Percentiles rank a stretch among this genome's conserved stretches.
phyloP scores from a whole-genome alignment of 2,329 filamentous ascomycete genomes.

The Pseudocercospora cruenta region DNA sequence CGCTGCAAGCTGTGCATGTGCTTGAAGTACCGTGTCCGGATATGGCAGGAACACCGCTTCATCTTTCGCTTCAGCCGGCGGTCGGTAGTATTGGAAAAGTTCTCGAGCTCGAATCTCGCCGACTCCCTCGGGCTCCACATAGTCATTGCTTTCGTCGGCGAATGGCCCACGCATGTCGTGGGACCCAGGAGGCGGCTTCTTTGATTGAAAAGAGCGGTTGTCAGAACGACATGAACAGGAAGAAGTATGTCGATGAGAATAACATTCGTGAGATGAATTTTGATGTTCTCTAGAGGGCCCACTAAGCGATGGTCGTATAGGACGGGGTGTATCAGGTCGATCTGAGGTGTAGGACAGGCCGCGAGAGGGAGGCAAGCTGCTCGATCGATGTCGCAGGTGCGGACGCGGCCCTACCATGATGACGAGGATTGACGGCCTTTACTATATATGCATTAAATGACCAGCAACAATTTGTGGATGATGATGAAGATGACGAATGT shows the following conservation, averaged over 20 bases:
- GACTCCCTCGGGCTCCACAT: slow-evolving; percentile 26
- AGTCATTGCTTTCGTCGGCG: slow-evolving; percentile 20
- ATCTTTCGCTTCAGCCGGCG: slow-evolving; percentile 22
- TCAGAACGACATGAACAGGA: not conserved
- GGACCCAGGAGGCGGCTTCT: not conserved
- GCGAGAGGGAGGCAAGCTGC: not conserved
- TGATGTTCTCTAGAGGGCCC: not conserved
- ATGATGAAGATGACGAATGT: not conserved
- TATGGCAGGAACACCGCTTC: slow-evolving; percentile 27
- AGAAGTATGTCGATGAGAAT: not conserved
- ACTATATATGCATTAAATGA: not conserved
- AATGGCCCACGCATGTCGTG: slow-evolving; percentile 6
- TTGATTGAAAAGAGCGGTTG: not conserved
- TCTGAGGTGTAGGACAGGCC: not conserved
- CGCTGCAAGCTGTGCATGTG: slow-evolving; percentile 55
- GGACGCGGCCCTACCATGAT: not conserved
- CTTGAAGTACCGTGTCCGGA: slow-evolving; percentile 47
- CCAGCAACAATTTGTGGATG: not conserved
- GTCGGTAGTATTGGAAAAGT: slow-evolving; percentile 33
- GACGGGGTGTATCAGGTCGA: not conserved
- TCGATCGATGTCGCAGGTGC: not conserved
- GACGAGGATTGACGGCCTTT: too few species aligned
- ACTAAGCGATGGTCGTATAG: not conserved
- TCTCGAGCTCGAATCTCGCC: slow-evolving; percentile 33
- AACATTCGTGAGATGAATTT: not conserved